A percentile compares a stretch with the other conserved stretches of the same genome.
Evolutionary conservation across 2,329 filamentous ascomycete species (phyloP).

Genomic region (Cercospora sesami): DNA sequence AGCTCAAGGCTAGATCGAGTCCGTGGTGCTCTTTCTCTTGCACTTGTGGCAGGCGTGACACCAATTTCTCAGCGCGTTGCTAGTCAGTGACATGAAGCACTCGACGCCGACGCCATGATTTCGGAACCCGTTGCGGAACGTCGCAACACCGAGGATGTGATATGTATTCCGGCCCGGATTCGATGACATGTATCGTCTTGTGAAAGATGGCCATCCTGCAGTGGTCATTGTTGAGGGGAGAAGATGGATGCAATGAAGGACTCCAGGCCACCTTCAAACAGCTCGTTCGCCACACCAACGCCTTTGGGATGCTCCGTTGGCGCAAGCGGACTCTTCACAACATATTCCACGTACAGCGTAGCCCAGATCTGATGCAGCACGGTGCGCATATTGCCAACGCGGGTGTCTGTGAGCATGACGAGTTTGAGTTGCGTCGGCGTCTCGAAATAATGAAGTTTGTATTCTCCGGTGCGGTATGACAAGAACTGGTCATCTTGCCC

Average conservation of each 20-base stretch:
- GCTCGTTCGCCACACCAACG: constrained; percentile 63
- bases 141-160: not conserved
- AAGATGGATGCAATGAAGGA: constrained; percentile 61
- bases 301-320: constrained; percentile 62
- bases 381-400: constrained; percentile 72
- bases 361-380: constrained; percentile 98
- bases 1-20: not conserved
- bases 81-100: not conserved
- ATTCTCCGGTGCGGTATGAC: constrained; percentile 87
- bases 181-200: not conserved
- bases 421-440: constrained; percentile 94
- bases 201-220: not conserved
- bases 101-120: not conserved
- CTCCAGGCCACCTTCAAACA: constrained; percentile 68
- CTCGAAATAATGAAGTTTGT: constrained; percentile 99
- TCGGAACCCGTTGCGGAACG: not conserved
- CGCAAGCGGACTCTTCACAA: constrained; percentile 65
- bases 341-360: constrained; percentile 94
- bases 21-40: not conserved
- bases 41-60: not conserved
- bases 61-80: not conserved
- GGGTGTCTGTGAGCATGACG: constrained; percentile 91
- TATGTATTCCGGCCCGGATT: not conserved
- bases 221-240: constrained; percentile 16
- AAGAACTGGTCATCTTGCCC: constrained; percentile 91